A percentile compares a stretch with the other conserved stretches of the same genome.
Conservation (phyloP, 179 eudicot genomes). For the Carnegiea gigantea region DNA sequence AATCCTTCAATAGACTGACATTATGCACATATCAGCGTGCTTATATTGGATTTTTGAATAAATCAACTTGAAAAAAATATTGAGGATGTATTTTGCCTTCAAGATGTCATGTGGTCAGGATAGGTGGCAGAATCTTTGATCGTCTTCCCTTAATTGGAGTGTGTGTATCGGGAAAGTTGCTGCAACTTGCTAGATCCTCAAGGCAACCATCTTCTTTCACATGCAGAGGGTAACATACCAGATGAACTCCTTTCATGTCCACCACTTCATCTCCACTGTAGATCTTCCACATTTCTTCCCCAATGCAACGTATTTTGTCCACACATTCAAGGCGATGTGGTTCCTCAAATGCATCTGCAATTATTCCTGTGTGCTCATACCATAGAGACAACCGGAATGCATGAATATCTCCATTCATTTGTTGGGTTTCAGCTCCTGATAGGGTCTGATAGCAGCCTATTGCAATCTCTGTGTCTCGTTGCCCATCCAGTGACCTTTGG, state of each 20-base stretch:
- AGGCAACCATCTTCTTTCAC: constrained; percentile 56
- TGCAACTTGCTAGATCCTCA: constrained; percentile 42
- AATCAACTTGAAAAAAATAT: background rate
- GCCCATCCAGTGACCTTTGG: constrained; percentile 95
- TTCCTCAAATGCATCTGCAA: constrained; percentile 42
- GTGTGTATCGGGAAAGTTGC: constrained; percentile 76
- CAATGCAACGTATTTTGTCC: constrained; percentile 45
- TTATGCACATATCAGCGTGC: background rate
- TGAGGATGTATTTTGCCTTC: background rate
- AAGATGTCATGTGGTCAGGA: constrained; percentile 61
- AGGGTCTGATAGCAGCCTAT: constrained; percentile 80
- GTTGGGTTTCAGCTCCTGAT: constrained; percentile 23
- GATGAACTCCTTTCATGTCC: constrained; percentile 87
- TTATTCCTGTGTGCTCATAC: constrained; percentile 82
- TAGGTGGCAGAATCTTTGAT: constrained; percentile 74
- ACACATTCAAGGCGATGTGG: constrained; percentile 70
- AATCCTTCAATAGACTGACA: background rate
- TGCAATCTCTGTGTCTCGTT: constrained; percentile 91
- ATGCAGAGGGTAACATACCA: constrained; percentile 67
- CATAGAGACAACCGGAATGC: constrained; percentile 75
- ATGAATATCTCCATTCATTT: constrained; percentile 41
- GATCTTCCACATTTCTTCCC: constrained; percentile 69
- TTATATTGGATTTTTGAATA: background rate
- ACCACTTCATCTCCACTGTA: constrained; percentile 61
- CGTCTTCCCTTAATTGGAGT: constrained; percentile 68